These are phyloP conservation scores for Serendipita indica DNA, from an alignment of 768 basidiomycete genomes.

Conservation along the genomic window DNA sequence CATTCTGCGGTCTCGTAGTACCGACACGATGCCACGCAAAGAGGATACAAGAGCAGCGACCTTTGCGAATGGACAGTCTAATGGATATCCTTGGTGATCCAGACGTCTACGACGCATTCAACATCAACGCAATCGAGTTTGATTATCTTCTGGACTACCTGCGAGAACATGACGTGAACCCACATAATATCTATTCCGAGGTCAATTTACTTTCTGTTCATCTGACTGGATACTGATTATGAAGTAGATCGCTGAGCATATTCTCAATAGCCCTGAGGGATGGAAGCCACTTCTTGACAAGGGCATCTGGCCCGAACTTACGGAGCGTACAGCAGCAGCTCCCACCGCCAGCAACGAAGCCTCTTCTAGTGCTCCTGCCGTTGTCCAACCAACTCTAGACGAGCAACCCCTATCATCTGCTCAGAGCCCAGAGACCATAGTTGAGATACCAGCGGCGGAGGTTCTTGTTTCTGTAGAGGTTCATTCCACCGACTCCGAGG, in stretches of 20 bases:
- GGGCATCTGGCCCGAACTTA: not conserved
- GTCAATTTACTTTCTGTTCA: slow-evolving; percentile 25
- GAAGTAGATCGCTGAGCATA: not conserved
- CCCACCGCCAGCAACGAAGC: not conserved
- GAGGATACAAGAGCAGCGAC: slow-evolving; percentile 43
- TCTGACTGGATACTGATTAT: not conserved
- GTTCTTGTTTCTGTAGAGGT: not conserved
- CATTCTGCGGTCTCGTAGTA: slow-evolving; percentile 69
- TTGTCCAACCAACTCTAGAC: not conserved
- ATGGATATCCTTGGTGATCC: slow-evolving; percentile 48
- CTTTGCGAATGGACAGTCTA: slow-evolving; percentile 50
- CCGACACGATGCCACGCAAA: slow-evolving; percentile 56
- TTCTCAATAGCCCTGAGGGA: not conserved
- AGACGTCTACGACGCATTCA: slow-evolving; percentile 64
- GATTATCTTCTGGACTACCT: slow-evolving; percentile 77
- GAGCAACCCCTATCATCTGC: not conserved
- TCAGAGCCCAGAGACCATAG: not conserved
- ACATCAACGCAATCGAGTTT: slow-evolving; percentile 62
- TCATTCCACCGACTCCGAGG: not conserved
- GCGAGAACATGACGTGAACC: slow-evolving; percentile 41
- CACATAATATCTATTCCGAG: slow-evolving; percentile 63
- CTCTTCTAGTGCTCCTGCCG: not conserved
- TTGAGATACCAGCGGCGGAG: not conserved
- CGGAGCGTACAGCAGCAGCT: not conserved
- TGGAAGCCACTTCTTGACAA: not conserved